A percentile compares a stretch with the other conserved stretches of the same genome.
phyloP scores from a whole-genome alignment of 2,329 filamentous ascomycete genomes.

The Fusarium sp. region DNA sequence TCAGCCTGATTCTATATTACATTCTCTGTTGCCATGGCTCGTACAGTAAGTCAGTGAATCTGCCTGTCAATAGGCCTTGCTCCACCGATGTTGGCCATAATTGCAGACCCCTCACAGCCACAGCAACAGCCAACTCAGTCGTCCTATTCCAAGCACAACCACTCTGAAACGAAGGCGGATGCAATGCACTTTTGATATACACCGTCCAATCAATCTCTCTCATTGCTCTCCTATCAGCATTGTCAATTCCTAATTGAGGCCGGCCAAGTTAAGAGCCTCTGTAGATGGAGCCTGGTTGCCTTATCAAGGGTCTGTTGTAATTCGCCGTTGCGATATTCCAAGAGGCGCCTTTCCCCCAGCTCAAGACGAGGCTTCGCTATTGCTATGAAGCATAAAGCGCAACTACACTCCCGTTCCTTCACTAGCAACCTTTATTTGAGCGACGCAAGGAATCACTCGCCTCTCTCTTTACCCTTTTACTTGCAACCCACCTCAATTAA shows the following conservation, averaged over 20 bases:
- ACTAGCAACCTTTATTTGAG: background rate
- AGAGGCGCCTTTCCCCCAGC: constrained; percentile 5
- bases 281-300: constrained; percentile 5
- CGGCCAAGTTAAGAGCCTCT: background rate
- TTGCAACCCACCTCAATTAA: constrained; percentile 5
- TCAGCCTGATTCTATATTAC: background rate
- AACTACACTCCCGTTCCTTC: background rate
- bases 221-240: background rate
- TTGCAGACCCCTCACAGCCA: constrained; percentile 30
- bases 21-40: too few relatives aligned
- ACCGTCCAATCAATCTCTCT: background rate
- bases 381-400: constrained; percentile 20
- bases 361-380: background rate
- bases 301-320: constrained; percentile 10
- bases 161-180: constrained; percentile 1
- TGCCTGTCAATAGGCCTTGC: constrained; percentile 13
- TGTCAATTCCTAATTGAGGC: background rate
- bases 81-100: constrained; percentile 28
- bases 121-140: constrained; percentile 12
- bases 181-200: constrained; percentile 1
- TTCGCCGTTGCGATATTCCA: constrained; percentile 27
- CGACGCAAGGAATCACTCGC: background rate
- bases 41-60: background rate
- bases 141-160: background rate
- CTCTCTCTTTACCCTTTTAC: background rate